Evolutionary conservation across 768 basidiomycete species (phyloP).

Genomic region (Rhodotorula diobovata): DNA sequence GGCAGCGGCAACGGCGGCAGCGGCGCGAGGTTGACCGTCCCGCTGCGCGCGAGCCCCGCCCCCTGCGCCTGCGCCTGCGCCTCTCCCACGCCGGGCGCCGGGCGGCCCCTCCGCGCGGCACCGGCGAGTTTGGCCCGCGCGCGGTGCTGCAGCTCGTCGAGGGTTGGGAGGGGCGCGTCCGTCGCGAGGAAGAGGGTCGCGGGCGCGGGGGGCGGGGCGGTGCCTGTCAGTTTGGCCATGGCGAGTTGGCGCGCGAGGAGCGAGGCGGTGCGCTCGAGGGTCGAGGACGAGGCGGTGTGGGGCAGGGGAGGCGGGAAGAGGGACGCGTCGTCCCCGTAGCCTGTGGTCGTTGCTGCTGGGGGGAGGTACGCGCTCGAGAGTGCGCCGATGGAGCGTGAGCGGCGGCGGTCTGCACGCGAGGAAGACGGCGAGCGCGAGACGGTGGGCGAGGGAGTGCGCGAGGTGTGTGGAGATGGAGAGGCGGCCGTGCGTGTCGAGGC

Average conservation of each 20-base stretch:
- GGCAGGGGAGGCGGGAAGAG: conserved; percentile 4
- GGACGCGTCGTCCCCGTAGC: conserved; percentile 2
- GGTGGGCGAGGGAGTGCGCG: not conserved
- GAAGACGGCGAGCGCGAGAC: not conserved
- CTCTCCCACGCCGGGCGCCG: too few species aligned
- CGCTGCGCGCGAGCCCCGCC: conserved; percentile 9
- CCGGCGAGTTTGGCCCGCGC: conserved; percentile 20
- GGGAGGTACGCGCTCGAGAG: not conserved
- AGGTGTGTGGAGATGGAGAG: not conserved
- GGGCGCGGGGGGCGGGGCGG: conserved; percentile 17
- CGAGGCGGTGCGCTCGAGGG: conserved; percentile 36
- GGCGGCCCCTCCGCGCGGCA: too few species aligned
- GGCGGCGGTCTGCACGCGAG: not conserved
- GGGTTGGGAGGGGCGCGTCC: conserved; percentile 28
- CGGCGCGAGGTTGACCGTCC: conserved; percentile 1
- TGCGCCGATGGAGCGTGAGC: conserved; percentile 6
- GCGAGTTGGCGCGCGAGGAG: conserved; percentile 39
- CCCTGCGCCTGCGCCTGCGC: too few species aligned
- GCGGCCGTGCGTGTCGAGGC: conserved; percentile 22
- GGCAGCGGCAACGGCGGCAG: not conserved
- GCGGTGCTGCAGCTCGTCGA: conserved; percentile 36
- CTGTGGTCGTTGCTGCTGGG: not conserved
- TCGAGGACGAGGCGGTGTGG: not conserved
- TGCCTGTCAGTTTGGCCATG: conserved; percentile 41
- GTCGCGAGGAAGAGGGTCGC: conserved; percentile 2